These are phyloP conservation scores for Chaetothyriales sp. DNA, from an alignment of 2,329 filamentous ascomycete genomes.

Conservation along the genomic window DNA sequence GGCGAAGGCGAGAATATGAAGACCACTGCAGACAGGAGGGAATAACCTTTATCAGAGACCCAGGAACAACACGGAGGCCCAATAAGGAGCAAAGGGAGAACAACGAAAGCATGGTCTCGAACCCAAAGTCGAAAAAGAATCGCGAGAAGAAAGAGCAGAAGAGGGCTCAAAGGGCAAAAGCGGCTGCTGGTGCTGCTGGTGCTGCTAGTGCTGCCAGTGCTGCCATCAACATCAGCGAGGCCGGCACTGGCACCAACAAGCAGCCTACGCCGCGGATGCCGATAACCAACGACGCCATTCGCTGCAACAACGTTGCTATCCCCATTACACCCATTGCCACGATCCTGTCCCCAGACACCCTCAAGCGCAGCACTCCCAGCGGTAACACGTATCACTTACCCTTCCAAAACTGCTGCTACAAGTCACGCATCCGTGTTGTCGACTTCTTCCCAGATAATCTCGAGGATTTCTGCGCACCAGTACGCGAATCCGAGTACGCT, in stretches of 20 bases:
- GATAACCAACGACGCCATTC: conserved; percentile 25
- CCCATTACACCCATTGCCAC: conserved; percentile 27
- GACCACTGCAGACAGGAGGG: conserved; percentile 16
- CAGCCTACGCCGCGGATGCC: not conserved
- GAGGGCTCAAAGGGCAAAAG: conserved; percentile 11
- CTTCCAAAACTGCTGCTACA: conserved; percentile 60
- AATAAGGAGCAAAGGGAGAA: conserved; percentile 18
- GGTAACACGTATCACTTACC: conserved; percentile 41
- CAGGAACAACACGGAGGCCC: conserved; percentile 8
- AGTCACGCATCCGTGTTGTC: conserved; percentile 54
- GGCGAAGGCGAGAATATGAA: conserved; percentile 50
- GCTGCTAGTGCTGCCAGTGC: no score
- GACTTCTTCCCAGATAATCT: conserved; percentile 61
- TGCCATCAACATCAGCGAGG: not conserved
- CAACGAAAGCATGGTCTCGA: conserved; percentile 13
- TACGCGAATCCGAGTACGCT: conserved; percentile 35
- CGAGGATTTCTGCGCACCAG: conserved; percentile 49
- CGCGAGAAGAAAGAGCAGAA: conserved; percentile 19
- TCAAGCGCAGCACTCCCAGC: conserved; percentile 32
- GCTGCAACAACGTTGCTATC: conserved; percentile 30
- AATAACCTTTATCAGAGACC: conserved; percentile 16
- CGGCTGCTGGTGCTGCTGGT: no score
- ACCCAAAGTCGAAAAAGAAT: conserved; percentile 14
- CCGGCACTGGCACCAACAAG: not conserved
- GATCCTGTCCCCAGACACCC: conserved; percentile 34